Evolutionary conservation across 2,329 filamentous ascomycete genomes (phyloP), one percentile per base, ranked within the genome.

Genomic region (Escovopsis sp.): DNA sequence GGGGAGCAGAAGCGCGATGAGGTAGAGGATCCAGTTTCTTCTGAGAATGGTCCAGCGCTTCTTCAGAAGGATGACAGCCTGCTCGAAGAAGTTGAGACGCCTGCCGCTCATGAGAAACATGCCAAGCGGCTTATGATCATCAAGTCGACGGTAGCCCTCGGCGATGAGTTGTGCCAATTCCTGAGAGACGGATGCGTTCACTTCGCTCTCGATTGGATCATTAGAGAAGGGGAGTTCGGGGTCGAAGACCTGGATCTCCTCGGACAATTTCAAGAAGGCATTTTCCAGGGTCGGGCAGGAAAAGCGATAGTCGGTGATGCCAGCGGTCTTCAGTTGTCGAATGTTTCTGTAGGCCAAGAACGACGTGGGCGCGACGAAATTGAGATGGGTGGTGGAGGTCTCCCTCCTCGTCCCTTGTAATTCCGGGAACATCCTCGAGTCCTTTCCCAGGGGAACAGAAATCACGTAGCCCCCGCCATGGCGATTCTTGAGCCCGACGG

Each of bases 261-360:
- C 84, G 0, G 87, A 85, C 34, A 94, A 70, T 49, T 85, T 80
- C 23, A 95, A 64, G 59, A 95, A 95, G 0, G 94, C 87, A 51
- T 94, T 87, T 57, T 95, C 89, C 35, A 95, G 87, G 0, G 85
- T 93, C 1, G 88, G 89, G 0, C 86, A 86, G 12, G 82, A 83
- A 50, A 94, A 83, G 45, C 87, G 80, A 57, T 94, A 94, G 45
- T 93, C 82, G 12, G 69, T 68, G 35, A 93, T 70, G 0, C 77
- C 76, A 2, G 70, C 65, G 1, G 67, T 61, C 56, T 94, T 82
- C 1, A 95, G 67, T 9, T 70, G 60, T 39, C 72, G 70, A 48
- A 94, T 82, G 38, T 89, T 80, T 4, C 70, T 62, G 0, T 85
- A 82, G 0, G 85, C 85, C 38, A 81, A 68, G 15, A 68, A 64